Conservation (phyloP, 345 rosid genomes). For the Boechera stricta region DNA sequence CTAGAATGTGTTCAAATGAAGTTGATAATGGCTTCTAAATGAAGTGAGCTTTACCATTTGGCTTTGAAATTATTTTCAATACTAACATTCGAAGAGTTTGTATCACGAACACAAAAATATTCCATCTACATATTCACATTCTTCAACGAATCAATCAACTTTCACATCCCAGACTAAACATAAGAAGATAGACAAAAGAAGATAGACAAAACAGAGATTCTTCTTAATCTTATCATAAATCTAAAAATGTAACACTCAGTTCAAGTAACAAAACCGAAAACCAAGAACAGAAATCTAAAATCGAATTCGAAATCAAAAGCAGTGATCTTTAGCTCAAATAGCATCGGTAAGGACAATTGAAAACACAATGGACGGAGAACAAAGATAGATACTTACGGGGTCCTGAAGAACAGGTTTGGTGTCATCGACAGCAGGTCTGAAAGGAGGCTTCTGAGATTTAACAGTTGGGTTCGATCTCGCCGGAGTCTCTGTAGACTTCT, state of each 20-base stretch:
- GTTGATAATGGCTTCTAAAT: not conserved
- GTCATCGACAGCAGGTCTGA: slow-evolving; percentile 71
- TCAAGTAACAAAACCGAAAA: too few relatives aligned
- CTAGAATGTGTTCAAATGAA: not conserved
- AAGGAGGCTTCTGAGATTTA: slow-evolving; percentile 56
- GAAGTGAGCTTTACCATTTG: not conserved
- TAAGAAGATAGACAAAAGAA: not conserved
- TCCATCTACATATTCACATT: not conserved
- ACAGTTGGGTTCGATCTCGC: slow-evolving; percentile 23
- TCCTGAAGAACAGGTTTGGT: slow-evolving; percentile 80
- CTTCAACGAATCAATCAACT: not conserved
- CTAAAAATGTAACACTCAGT: not conserved
- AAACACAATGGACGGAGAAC: not conserved
- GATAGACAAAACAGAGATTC: not conserved
- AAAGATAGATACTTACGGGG: slow-evolving; percentile 53
- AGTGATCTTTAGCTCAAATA: slow-evolving; percentile 16
- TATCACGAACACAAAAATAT: not conserved
- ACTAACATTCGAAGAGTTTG: not conserved
- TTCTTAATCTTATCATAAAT: not conserved
- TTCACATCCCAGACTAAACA: not conserved
- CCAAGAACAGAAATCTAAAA: too few relatives aligned
- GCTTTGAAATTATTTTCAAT: too few relatives aligned
- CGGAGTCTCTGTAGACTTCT: slow-evolving; percentile 43
- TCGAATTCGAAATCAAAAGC: not conserved
- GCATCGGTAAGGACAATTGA: not conserved